Evolutionary conservation across 2,329 filamentous ascomycete genomes (phyloP).

Genomic region (Aureobasidium sp.): DNA sequence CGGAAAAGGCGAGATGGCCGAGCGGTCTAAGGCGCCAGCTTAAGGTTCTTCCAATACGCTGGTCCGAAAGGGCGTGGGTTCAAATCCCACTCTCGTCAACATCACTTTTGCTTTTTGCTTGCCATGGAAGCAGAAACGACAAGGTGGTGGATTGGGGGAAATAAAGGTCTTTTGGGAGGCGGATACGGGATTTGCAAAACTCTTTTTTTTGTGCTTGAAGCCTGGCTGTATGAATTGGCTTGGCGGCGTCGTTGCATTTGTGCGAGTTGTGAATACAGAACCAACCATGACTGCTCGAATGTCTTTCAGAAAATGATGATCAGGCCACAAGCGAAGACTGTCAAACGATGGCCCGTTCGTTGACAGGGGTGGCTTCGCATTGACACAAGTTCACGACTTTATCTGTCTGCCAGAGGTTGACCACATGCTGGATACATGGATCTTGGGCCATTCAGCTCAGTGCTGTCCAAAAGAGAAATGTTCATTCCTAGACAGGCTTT

Average conservation of each 20-base stretch:
- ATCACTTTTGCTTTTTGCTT: background rate
- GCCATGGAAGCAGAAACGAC: background rate
- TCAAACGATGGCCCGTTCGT: conserved; percentile 2
- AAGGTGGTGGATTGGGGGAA: background rate
- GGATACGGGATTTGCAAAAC: too few relatives aligned
- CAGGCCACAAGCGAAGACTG: background rate
- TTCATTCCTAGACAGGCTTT: too few relatives aligned
- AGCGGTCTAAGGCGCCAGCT: background rate
- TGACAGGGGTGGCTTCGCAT: background rate
- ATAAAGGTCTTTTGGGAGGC: background rate
- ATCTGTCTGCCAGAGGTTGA: too few relatives aligned
- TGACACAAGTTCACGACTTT: background rate
- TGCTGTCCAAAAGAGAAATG: too few relatives aligned
- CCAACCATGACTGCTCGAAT: too few relatives aligned
- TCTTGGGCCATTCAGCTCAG: too few relatives aligned
- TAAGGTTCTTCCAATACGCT: background rate
- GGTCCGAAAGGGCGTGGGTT: background rate
- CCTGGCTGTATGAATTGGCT: too few relatives aligned
- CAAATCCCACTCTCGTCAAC: background rate
- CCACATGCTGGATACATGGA: too few relatives aligned
- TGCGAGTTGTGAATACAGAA: too few relatives aligned
- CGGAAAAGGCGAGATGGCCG: background rate
- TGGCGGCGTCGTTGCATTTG: too few relatives aligned
- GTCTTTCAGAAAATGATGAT: background rate
- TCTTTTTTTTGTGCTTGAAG: too few relatives aligned